Evolutionary conservation across 1,284 basidiomycete species (phyloP).

Genomic region (Gymnopus androsaceus): DNA sequence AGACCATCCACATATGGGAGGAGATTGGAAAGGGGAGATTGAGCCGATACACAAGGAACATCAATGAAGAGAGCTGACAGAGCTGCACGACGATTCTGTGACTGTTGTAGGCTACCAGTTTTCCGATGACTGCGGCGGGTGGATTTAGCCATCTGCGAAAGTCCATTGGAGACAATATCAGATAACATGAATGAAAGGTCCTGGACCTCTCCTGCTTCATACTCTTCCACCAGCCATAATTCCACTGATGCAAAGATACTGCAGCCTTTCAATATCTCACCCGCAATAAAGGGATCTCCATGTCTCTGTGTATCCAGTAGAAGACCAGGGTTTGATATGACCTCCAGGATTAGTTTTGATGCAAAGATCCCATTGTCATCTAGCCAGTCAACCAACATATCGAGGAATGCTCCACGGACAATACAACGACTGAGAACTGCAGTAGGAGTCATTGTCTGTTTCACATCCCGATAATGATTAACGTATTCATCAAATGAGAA

Average conservation of each 20-base stretch:
- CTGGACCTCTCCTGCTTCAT: background rate
- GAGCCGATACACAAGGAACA: background rate
- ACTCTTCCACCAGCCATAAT: background rate
- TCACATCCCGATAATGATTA: background rate
- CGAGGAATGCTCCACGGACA: background rate
- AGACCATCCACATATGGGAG: background rate
- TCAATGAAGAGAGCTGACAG: background rate
- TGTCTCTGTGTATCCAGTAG: background rate
- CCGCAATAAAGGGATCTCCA: background rate
- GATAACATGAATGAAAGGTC: background rate
- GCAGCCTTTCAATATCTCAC: background rate
- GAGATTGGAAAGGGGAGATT: background rate
- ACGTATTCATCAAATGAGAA: background rate
- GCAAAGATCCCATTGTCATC: background rate
- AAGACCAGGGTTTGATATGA: background rate
- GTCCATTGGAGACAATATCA: background rate
- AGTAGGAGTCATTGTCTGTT: background rate
- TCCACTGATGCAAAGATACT: background rate
- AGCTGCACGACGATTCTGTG: background rate
- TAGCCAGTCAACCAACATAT: constrained; percentile 5
- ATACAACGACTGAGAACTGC: background rate
- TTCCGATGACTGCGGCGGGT: background rate
- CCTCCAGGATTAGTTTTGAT: background rate
- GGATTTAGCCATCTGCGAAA: background rate
- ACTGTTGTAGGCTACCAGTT: background rate